phyloP scores from a whole-genome alignment of 345 rosid genomes.

The Litchi chinensis region DNA sequence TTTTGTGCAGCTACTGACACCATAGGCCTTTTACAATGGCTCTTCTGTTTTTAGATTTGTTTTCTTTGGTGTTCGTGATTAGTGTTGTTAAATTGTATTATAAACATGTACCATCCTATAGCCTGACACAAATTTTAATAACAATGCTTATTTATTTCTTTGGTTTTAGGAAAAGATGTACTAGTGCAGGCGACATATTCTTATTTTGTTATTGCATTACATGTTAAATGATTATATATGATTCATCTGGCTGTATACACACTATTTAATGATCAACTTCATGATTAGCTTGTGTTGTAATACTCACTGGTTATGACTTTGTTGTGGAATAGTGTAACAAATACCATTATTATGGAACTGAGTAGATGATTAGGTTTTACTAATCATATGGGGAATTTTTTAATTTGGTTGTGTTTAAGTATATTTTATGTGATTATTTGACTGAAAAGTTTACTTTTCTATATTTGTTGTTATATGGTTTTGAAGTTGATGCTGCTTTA shows the following conservation, averaged over 20 bases:
- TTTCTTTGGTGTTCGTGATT: too few relatives aligned
- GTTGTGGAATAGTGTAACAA: conserved; percentile 92
- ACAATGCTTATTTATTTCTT: background rate
- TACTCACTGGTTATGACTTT: conserved; percentile 23
- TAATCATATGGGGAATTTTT: too few relatives aligned
- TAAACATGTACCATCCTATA: background rate
- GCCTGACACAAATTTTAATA: background rate
- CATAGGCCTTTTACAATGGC: too few relatives aligned
- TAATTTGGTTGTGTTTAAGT: too few relatives aligned
- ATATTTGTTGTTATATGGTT: background rate
- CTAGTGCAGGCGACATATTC: too few relatives aligned
- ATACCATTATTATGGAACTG: conserved; percentile 37
- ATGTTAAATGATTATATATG: conserved; percentile 13
- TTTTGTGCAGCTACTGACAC: background rate
- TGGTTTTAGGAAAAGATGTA: background rate
- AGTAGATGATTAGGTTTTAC: too few relatives aligned
- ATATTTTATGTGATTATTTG: too few relatives aligned
- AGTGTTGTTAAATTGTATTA: too few relatives aligned
- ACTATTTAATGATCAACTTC: background rate
- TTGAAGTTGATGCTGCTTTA: conserved; percentile 7
- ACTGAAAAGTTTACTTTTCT: too few relatives aligned
- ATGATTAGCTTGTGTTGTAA: conserved; percentile 3
- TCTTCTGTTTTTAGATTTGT: too few relatives aligned
- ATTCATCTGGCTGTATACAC: background rate
- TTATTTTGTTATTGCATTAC: background rate